Evolutionary conservation across 805 yeast genomes (phyloP).

Genomic region (Myxozyma lipomycoides): DNA sequence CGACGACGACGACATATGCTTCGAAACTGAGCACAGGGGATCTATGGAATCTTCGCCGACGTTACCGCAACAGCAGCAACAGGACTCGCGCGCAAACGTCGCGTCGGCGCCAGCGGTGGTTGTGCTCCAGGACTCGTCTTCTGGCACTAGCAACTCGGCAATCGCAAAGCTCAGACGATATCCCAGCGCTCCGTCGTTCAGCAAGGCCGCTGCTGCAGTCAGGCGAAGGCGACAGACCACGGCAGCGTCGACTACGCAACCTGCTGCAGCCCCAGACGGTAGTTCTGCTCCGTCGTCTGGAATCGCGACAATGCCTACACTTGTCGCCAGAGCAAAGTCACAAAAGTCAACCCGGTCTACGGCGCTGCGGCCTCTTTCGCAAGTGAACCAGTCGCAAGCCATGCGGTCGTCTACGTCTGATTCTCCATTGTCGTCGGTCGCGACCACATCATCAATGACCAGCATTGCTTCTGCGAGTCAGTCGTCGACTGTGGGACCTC

Average conservation of each 20-base stretch:
- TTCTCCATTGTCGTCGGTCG: slow-evolving; percentile 1
- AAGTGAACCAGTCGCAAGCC: background rate
- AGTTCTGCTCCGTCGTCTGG: background rate
- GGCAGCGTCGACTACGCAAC: slow-evolving; percentile 6
- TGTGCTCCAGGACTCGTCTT: background rate
- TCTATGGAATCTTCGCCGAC: too few relatives aligned
- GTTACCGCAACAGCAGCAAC: background rate
- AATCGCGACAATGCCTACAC: slow-evolving; percentile 1
- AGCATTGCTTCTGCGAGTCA: slow-evolving; percentile 1
- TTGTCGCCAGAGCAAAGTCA: background rate
- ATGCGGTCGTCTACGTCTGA: background rate
- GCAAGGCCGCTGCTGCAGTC: slow-evolving; percentile 19
- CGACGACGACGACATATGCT: too few relatives aligned
- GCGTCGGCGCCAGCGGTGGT: background rate
- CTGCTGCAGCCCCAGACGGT: background rate
- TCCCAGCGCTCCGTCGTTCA: slow-evolving; percentile 26
- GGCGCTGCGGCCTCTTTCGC: background rate
- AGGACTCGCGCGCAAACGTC: background rate
- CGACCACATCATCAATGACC: background rate
- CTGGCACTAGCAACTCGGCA: background rate
- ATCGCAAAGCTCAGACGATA: slow-evolving; percentile 15
- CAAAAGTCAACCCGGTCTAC: background rate
- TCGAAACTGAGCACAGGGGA: too few relatives aligned
- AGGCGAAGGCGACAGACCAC: slow-evolving; percentile 20
- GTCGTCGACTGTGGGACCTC: background rate